A percentile compares a stretch with the other conserved stretches of the same genome.
Evolutionary conservation across 768 basidiomycete genomes (phyloP).

Genomic region (Candolleomyces efflorescens): DNA sequence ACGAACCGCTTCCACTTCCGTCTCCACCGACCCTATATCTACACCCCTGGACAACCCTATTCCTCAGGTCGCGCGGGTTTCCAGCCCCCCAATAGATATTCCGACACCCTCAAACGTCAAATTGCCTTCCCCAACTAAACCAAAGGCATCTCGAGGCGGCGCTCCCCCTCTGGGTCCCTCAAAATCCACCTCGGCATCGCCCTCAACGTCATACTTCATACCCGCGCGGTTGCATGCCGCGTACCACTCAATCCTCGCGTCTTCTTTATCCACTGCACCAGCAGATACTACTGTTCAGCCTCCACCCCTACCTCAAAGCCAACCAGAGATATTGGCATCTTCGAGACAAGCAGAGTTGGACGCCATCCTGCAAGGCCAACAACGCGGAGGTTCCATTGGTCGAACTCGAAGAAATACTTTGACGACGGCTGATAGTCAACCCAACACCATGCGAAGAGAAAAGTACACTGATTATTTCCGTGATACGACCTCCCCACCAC

Average conservation of each 20-base stretch:
- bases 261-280: neutral
- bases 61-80: neutral
- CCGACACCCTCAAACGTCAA: neutral
- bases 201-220: neutral
- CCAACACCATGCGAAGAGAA: neutral
- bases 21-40: neutral
- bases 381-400: neutral
- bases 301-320: neutral
- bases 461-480: constrained; percentile 2
- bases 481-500: neutral
- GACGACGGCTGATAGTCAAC: neutral
- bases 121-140: neutral
- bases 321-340: neutral
- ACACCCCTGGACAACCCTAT: neutral
- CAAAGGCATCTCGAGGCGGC: neutral
- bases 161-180: neutral
- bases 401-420: neutral
- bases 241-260: neutral
- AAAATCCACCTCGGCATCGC: neutral
- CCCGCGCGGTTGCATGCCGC: neutral
- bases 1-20: neutral
- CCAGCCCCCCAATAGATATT: neutral
- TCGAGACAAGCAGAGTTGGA: neutral
- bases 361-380: neutral
- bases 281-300: neutral